phyloP scores from a whole-genome alignment of 192 early-diverging fungal species.

The Thamnidium elegans region DNA sequence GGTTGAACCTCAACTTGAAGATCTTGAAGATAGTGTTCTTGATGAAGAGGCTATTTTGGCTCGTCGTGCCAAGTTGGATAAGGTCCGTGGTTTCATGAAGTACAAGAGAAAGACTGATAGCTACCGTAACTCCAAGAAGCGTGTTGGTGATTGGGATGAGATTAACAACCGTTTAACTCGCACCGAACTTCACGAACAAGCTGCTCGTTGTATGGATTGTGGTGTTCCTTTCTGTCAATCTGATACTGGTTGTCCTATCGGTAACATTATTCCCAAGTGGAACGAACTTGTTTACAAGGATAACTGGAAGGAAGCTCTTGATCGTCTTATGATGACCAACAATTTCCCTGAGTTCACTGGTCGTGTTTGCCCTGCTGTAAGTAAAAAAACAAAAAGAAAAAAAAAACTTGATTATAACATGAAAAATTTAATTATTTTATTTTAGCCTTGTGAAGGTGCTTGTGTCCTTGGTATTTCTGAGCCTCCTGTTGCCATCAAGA shows the following conservation, averaged over 20 bases:
- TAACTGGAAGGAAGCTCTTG: conserved; percentile 94
- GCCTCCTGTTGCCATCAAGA: conserved; percentile 93
- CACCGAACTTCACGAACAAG: conserved; percentile 85
- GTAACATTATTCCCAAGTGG: conserved; percentile 99
- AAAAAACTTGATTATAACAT: no score
- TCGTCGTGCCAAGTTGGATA: conserved; percentile 76
- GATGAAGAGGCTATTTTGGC: conserved; percentile 74
- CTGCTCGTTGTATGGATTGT: conserved; percentile 97
- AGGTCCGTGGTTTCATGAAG: conserved; percentile 92
- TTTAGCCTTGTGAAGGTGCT: conserved; percentile 84
- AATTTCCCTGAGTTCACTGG: conserved; percentile 99
- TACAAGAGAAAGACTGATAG: conserved; percentile 86
- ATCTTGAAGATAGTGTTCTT: conserved; percentile 87
- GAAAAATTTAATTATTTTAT: neutral
- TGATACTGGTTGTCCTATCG: conserved; percentile 97
- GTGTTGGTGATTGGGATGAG: conserved; percentile 91
- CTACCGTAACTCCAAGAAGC: conserved; percentile 82
- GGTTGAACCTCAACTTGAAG: conserved; percentile 68
- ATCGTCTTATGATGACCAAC: conserved; percentile 93
- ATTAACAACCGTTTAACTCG: conserved; percentile 83
- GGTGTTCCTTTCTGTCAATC: conserved; percentile 99
- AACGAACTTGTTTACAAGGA: conserved; percentile 96
- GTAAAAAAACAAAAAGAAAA: no score
- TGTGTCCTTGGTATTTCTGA: conserved; percentile 97
- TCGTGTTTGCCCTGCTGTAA: conserved; percentile 87